Percentiles rank a stretch among this genome's conserved stretches.
Conservation (phyloP, 2,329 filamentous ascomycete genomes). For the Sporothrix protearum region DNA sequence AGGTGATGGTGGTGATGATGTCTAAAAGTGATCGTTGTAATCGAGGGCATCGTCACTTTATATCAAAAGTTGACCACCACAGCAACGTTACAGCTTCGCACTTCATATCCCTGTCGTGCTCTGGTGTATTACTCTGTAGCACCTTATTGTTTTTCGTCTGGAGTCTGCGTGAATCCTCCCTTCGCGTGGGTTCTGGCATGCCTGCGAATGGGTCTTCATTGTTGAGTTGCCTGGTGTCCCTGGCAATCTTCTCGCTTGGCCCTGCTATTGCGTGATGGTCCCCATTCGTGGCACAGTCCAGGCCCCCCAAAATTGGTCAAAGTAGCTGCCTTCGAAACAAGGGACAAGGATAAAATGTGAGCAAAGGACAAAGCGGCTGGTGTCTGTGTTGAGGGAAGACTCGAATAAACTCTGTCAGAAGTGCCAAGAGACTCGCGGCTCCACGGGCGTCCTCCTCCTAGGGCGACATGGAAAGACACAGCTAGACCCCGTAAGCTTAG, state of each 20-base stretch:
- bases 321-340: no score
- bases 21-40: not conserved
- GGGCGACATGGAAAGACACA: not conserved
- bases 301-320: not conserved
- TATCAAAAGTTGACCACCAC: not conserved
- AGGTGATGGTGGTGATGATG: not conserved
- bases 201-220: not conserved
- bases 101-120: not conserved
- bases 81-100: not conserved
- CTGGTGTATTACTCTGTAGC: not conserved
- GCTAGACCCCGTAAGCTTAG: not conserved
- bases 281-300: not conserved
- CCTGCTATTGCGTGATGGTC: not conserved
- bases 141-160: not conserved
- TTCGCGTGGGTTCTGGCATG: not conserved
- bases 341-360: not conserved
- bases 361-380: not conserved
- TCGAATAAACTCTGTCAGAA: not conserved
- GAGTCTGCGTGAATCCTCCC: not conserved
- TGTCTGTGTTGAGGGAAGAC: not conserved
- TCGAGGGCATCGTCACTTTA: not conserved
- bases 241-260: not conserved
- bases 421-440: not conserved
- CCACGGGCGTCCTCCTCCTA: slow-evolving; percentile 1
- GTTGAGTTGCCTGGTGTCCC: not conserved